Conservation (phyloP, 805 yeast genomes). For the Tetrapisispora phaffii region DNA sequence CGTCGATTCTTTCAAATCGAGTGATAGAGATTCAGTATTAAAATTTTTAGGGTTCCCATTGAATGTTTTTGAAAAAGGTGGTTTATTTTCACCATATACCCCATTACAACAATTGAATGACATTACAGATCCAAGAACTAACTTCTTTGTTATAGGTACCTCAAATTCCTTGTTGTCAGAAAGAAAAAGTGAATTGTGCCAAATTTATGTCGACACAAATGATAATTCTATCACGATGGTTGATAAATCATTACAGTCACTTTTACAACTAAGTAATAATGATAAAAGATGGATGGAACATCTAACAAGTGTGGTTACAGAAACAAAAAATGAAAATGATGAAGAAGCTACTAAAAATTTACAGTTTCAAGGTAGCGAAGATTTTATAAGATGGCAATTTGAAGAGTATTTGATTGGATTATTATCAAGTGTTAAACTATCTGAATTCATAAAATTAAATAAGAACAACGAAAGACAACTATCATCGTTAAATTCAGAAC, state of each 20-base stretch:
- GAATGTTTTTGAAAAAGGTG: conserved; percentile 75
- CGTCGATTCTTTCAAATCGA: conserved; percentile 62
- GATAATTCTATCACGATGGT: conserved; percentile 38
- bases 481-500: conserved; percentile 23
- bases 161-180: conserved; percentile 74
- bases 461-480: conserved; percentile 31
- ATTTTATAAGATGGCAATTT: conserved; percentile 74
- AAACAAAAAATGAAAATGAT: conserved; percentile 35
- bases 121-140: conserved; percentile 44
- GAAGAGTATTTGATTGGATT: conserved; percentile 83
- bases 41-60: conserved; percentile 81
- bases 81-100: conserved; percentile 86
- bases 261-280: conserved; percentile 40
- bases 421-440: conserved; percentile 61
- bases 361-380: conserved; percentile 68
- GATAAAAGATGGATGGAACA: conserved; percentile 72
- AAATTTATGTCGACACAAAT: conserved; percentile 65
- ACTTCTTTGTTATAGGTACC: conserved; percentile 70
- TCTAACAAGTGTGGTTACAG: conserved; percentile 41
- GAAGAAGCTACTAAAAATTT: conserved; percentile 34
- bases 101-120: conserved; percentile 86
- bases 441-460: conserved; percentile 39
- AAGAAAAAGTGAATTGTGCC: conserved; percentile 52
- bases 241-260: conserved; percentile 32
- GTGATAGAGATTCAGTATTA: conserved; percentile 68